Base-by-base conservation (phyloP, 306 rosid species). In the Crotalaria pallida region DNA sequence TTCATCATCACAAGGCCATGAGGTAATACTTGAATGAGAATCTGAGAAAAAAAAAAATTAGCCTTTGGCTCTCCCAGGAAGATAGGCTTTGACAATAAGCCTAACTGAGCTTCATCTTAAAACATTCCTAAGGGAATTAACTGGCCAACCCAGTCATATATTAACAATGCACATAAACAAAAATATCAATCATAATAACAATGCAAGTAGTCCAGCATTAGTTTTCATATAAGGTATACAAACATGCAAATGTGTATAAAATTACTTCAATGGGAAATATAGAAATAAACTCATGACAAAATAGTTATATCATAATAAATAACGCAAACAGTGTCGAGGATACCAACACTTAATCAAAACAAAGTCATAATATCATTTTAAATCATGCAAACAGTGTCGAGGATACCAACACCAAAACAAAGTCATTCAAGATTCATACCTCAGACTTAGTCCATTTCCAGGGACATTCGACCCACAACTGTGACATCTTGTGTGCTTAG, bases 391-490 rank as follows among this genome's bases (percentile, higher is more conserved):
- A 44, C 49, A 44, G 17, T 44, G 49, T n/a, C 7, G n/a, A 44
- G 8, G 49, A 44, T 44, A 44, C 49, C 49, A 13, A 13, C n/a
- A 44, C 18, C 49, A 44, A 41, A 44, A n/a, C 18, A 44, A 43
- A 41, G 44, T 65, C 56, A 60, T 57, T 53, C 52, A 57, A n/a
- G 50, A 59, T 49, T 26, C 53, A 33, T 83, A 95, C 99, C 99
- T 91, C 77, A 95, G 95, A 79, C 99, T 95, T 57, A 84, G 80
- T 59, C 99, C 99, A 79, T 95, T 95, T 80, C 99, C 99, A 18
- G 99, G 97, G 80, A 91, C 99, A 74, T 80, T 84, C 71, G 99
- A 95, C 38, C 83, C 89, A 75, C 99, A 95, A 80, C 99, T 95
- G 81, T 95, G 97, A 79, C 99, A 95, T 74, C 75, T 83, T 21